phyloP scores from a whole-genome alignment of 1,284 basidiomycete species.

The Boletellus deceptivus region DNA sequence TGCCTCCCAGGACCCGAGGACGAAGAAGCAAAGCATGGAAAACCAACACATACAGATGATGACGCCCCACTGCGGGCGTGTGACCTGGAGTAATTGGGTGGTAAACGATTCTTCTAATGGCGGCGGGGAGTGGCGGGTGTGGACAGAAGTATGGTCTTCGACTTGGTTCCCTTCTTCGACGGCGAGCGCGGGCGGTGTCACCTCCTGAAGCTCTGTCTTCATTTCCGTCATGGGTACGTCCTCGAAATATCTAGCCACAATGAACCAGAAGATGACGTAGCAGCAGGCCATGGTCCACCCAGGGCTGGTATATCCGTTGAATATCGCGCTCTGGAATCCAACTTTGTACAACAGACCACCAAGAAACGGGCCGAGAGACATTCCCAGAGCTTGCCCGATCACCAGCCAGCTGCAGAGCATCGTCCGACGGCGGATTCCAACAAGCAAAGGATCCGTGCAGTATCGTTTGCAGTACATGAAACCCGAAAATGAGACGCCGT shows the following conservation, averaged over 20 bases:
- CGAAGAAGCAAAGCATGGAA: conserved; percentile 72
- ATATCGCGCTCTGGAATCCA: conserved; percentile 49
- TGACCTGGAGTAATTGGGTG: conserved; percentile 19
- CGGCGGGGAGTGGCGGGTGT: neutral
- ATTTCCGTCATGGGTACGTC: conserved; percentile 41
- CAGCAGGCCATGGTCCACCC: conserved; percentile 63
- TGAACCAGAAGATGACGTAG: conserved; percentile 53
- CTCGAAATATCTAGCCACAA: conserved; percentile 46
- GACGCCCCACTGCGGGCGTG: conserved; percentile 46
- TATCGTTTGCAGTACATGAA: conserved; percentile 60
- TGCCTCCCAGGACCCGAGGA: conserved; percentile 69
- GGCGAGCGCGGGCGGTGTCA: neutral
- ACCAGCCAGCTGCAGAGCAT: conserved; percentile 64
- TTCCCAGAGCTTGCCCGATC: conserved; percentile 60
- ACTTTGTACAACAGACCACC: conserved; percentile 62
- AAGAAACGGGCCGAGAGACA: conserved; percentile 64
- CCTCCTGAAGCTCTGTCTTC: conserved; percentile 12
- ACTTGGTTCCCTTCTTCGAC: conserved; percentile 8
- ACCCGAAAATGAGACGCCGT: conserved; percentile 44
- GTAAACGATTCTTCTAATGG: conserved; percentile 12
- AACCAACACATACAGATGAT: conserved; percentile 70
- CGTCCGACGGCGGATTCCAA: conserved; percentile 62
- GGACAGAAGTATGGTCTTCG: neutral
- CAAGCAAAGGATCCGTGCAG: conserved; percentile 63
- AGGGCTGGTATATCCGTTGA: conserved; percentile 65